Evolutionary conservation across 495 filamentous ascomycete species (phyloP).

Genomic region (Astrocystis sublimbata): DNA sequence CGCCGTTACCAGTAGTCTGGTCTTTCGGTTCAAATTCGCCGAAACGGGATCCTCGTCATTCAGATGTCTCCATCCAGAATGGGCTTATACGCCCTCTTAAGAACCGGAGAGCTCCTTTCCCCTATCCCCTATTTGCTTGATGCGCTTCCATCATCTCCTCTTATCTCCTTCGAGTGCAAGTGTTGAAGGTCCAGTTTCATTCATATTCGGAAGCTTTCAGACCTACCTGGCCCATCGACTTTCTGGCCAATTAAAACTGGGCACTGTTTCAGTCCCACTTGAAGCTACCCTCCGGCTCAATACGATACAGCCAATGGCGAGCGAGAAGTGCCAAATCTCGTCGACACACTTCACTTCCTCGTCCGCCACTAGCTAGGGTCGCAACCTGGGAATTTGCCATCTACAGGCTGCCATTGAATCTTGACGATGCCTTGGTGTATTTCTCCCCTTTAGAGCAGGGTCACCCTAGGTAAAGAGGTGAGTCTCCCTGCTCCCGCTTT

Average conservation of each 20-base stretch:
- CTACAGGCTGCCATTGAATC: slow-evolving; percentile 35
- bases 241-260: slow-evolving; percentile 34
- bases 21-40: neutral
- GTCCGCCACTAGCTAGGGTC: slow-evolving; percentile 37
- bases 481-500: slow-evolving; percentile 21
- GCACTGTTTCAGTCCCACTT: slow-evolving; percentile 23
- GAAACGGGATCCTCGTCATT: neutral
- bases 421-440: slow-evolving; percentile 20
- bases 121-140: neutral
- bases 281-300: slow-evolving; percentile 25
- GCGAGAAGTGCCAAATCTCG: slow-evolving; percentile 23
- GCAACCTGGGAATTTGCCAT: slow-evolving; percentile 31
- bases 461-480: slow-evolving; percentile 20
- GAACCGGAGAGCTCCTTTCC: neutral
- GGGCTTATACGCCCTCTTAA: slow-evolving; percentile 1
- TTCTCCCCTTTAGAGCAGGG: slow-evolving; percentile 24
- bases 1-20: neutral
- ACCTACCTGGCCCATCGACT: slow-evolving; percentile 30
- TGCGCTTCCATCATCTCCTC: slow-evolving; percentile 20
- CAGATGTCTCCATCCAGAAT: neutral
- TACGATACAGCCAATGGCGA: slow-evolving; percentile 22
- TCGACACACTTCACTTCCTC: slow-evolving; percentile 35
- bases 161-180: slow-evolving; percentile 28
- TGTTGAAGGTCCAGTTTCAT: slow-evolving; percentile 18
- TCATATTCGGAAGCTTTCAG: slow-evolving; percentile 22